Percentiles rank a stretch among this genome's conserved stretches.
Evolutionary conservation across 441 rosid species (phyloP).

Genomic region (Bruguiera hainesii): DNA sequence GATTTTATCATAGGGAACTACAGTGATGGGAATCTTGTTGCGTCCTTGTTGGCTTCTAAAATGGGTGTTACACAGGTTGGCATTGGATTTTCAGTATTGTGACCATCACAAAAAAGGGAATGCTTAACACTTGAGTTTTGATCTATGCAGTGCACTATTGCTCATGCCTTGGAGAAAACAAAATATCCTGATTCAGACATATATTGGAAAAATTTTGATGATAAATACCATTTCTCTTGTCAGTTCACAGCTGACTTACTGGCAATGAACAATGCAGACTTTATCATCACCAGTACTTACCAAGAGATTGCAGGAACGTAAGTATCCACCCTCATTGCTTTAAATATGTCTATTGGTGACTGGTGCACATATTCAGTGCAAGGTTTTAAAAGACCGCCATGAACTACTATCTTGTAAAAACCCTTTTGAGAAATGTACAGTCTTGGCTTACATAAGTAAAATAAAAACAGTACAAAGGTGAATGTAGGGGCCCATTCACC

Average conservation of each 20-base stretch:
- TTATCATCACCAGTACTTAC: constrained; percentile 93
- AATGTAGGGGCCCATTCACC: too few relatives aligned
- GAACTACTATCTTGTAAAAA: too few relatives aligned
- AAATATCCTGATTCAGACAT: constrained; percentile 97
- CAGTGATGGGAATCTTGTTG: constrained; percentile 97
- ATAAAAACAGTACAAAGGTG: too few relatives aligned
- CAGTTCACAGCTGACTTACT: constrained; percentile 94
- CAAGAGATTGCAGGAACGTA: constrained; percentile 98
- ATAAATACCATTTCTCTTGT: constrained; percentile 91
- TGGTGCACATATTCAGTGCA: too few relatives aligned
- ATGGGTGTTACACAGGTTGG: constrained; percentile 91
- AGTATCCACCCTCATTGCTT: constrained; percentile 25
- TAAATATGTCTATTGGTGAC: not conserved
- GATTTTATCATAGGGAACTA: constrained; percentile 94
- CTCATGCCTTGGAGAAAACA: constrained; percentile 96
- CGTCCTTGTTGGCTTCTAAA: constrained; percentile 77
- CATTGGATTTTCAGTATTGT: not conserved
- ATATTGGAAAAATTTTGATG: constrained; percentile 88
- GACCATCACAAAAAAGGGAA: not conserved
- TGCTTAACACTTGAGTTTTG: constrained; percentile 9
- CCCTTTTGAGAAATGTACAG: too few relatives aligned
- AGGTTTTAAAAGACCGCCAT: too few relatives aligned
- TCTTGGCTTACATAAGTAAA: too few relatives aligned
- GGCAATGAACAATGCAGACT: constrained; percentile 95
- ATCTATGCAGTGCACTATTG: constrained; percentile 83